phyloP scores from a whole-genome alignment of 139 green algal species.

The Prasinococcaceae sp. region DNA sequence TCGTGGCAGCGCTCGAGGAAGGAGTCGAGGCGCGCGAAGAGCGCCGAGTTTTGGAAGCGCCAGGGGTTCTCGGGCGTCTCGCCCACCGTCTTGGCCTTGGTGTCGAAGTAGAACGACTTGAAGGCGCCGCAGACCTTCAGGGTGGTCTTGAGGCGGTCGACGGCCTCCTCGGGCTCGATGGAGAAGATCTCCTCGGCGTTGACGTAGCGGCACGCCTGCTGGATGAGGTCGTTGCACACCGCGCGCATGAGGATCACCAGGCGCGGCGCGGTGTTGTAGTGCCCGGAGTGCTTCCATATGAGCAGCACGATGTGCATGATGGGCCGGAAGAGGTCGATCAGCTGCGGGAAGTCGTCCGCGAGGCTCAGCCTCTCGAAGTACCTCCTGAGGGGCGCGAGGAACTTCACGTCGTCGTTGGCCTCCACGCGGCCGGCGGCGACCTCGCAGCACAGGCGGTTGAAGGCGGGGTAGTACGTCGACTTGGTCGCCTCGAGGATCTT shows the following conservation, averaged over 20 bases:
- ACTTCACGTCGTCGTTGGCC: conserved; percentile 63
- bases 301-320: conserved; percentile 75
- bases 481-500: conserved; percentile 53
- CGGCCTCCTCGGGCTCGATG: conserved; percentile 54
- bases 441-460: conserved; percentile 44
- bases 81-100: conserved; percentile 32
- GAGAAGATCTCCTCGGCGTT: conserved; percentile 21
- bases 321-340: conserved; percentile 63
- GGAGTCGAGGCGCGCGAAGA: conserved; percentile 63
- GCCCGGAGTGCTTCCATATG: conserved; percentile 71
- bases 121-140: conserved; percentile 63
- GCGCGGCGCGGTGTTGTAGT: conserved; percentile 59
- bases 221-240: conserved; percentile 79
- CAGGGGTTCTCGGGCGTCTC: conserved; percentile 57
- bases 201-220: conserved; percentile 27
- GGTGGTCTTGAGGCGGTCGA: conserved; percentile 62
- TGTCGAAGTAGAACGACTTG: conserved; percentile 73
- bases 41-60: conserved; percentile 60
- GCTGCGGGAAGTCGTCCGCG: conserved; percentile 58
- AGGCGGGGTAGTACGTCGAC: conserved; percentile 62
- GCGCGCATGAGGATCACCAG: conserved; percentile 69
- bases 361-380: conserved; percentile 64
- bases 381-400: conserved; percentile 52
- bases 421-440: conserved; percentile 39
- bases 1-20: conserved; percentile 71